Percentiles rank a stretch among this genome's conserved stretches.
Evolutionary conservation across 495 filamentous ascomycete species (phyloP).

Genomic region (Aspergillus mulundensis): DNA sequence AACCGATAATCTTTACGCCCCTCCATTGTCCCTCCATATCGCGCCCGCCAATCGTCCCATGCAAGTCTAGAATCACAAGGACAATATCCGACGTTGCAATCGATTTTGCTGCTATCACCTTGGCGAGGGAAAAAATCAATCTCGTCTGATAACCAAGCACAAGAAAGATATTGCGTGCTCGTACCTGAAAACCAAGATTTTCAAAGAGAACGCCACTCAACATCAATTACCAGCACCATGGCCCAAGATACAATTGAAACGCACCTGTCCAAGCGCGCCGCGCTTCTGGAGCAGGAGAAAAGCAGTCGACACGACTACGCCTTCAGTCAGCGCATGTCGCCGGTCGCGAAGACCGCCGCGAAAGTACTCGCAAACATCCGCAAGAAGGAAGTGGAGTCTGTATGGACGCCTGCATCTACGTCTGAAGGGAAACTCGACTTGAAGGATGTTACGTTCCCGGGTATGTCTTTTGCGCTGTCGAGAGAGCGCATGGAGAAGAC

Average conservation of each 20-base stretch:
- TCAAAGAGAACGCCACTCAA: conserved; percentile 21
- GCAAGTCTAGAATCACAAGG: neutral
- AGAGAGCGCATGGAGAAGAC: conserved; percentile 11
- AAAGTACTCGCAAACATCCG: conserved; percentile 8
- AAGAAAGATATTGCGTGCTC: too few relatives aligned
- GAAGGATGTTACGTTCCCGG: conserved; percentile 11
- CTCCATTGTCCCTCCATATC: neutral
- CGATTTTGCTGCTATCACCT: neutral
- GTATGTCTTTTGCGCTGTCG: conserved; percentile 14
- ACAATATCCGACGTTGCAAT: neutral
- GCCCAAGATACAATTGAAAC: neutral
- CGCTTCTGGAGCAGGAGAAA: conserved; percentile 11
- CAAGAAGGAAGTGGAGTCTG: conserved; percentile 5
- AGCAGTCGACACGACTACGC: conserved; percentile 10
- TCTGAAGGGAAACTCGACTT: neutral
- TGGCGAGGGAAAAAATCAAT: neutral
- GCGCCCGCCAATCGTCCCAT: neutral
- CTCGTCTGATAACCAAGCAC: neutral
- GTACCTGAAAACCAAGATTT: neutral
- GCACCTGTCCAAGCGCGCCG: conserved; percentile 3
- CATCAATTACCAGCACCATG: neutral
- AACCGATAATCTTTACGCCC: neutral
- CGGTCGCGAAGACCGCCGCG: conserved; percentile 8
- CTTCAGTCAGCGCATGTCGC: conserved; percentile 14
- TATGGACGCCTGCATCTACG: neutral